Evolutionary conservation across 2,329 filamentous ascomycete species (phyloP).

Genomic region (Domatiomyces catenatus): DNA sequence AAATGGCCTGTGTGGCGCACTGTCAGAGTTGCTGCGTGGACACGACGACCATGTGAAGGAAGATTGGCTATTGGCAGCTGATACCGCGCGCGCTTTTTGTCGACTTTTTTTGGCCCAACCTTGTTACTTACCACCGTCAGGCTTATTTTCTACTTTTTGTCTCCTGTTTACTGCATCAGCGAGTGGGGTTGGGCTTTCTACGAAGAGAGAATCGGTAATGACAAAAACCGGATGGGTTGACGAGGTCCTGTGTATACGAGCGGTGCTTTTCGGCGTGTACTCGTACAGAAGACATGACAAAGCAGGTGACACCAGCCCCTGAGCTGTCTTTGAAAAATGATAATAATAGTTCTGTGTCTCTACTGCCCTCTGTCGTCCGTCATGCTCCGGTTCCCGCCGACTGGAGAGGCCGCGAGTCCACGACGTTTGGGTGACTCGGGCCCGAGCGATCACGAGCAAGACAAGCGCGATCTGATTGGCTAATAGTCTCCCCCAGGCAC

Average conservation of each 20-base stretch:
- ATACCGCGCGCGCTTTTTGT: not conserved
- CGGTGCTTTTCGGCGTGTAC: not conserved
- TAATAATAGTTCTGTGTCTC: not conserved
- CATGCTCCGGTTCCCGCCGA: not conserved
- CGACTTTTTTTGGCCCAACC: not conserved
- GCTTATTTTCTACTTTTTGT: not conserved
- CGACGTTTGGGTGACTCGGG: not conserved
- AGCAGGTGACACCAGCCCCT: too few species aligned
- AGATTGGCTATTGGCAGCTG: too few species aligned
- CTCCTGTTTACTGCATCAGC: not conserved
- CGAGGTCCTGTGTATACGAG: not conserved
- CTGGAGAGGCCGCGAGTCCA: not conserved
- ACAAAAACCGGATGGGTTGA: not conserved
- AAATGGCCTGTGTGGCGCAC: too few species aligned
- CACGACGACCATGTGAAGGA: too few species aligned
- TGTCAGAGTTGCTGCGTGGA: too few species aligned
- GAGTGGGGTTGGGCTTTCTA: not conserved
- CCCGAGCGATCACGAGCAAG: not conserved
- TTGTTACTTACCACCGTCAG: not conserved
- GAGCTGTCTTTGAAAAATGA: too few species aligned
- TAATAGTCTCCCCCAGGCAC: not conserved
- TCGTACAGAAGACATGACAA: too few species aligned
- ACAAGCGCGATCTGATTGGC: not conserved
- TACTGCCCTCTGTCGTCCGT: not conserved
- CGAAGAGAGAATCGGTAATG: not conserved